These are phyloP conservation scores for Aspergillus campestris DNA, from an alignment of 495 filamentous ascomycete genomes.

Conservation along the genomic window DNA sequence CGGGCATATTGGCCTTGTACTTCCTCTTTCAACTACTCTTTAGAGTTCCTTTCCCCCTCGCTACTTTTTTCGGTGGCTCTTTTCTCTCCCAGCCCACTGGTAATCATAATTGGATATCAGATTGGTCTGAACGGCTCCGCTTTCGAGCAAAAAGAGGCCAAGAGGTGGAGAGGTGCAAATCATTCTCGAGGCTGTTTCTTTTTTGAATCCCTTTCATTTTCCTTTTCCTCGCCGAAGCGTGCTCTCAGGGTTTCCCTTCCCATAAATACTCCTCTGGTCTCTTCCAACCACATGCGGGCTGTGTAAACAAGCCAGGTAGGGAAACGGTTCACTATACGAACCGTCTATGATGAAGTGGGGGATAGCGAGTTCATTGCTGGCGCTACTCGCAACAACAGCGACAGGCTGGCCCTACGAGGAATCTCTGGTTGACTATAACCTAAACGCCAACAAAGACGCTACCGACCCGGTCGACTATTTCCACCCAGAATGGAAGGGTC, in stretches of 20 bases:
- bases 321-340: conserved; percentile 3
- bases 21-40: conserved; percentile 1
- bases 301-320: conserved; percentile 5
- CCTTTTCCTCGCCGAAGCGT: too few species aligned
- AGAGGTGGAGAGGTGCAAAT: too few species aligned
- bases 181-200: too few species aligned
- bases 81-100: not conserved
- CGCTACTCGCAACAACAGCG: conserved; percentile 20
- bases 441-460: conserved; percentile 56
- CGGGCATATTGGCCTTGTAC: conserved; percentile 12
- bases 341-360: conserved; percentile 29
- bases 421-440: conserved; percentile 45
- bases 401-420: conserved; percentile 48
- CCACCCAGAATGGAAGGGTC: conserved; percentile 46
- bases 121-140: too few species aligned
- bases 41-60: not conserved
- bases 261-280: not conserved
- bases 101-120: not conserved
- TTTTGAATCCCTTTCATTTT: too few species aligned
- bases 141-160: too few species aligned
- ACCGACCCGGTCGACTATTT: conserved; percentile 52
- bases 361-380: conserved; percentile 16
- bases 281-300: conserved; percentile 16
- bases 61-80: not conserved
- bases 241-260: not conserved